Conservation (phyloP, 345 rosid genomes). For the Litchi chinensis region DNA sequence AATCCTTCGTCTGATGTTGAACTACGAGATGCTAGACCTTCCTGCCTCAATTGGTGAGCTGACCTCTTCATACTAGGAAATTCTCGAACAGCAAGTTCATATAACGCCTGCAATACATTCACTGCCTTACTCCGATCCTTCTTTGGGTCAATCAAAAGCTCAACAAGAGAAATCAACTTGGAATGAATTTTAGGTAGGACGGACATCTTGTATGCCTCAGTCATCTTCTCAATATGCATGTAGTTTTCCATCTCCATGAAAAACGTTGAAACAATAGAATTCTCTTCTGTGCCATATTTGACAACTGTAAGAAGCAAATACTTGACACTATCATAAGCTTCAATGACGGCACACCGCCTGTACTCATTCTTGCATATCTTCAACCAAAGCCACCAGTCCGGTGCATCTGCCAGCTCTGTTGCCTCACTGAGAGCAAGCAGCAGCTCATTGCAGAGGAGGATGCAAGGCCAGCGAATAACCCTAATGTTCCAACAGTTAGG, state of each 20-base stretch:
- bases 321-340: constrained; percentile 88
- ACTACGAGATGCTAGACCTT: constrained; percentile 58
- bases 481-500: constrained; percentile 83
- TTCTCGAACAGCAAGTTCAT: constrained; percentile 67
- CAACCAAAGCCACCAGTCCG: constrained; percentile 81
- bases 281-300: constrained; percentile 59
- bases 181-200: constrained; percentile 59
- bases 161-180: constrained; percentile 62
- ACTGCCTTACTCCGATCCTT: constrained; percentile 63
- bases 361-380: constrained; percentile 78
- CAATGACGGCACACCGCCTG: constrained; percentile 85
- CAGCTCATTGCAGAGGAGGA: constrained; percentile 85
- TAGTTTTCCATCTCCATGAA: constrained; percentile 56
- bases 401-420: constrained; percentile 65
- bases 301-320: constrained; percentile 55
- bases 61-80: constrained; percentile 49
- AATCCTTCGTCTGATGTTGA: constrained; percentile 49
- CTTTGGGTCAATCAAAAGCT: constrained; percentile 56
- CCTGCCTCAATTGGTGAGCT: constrained; percentile 44
- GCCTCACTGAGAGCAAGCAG: constrained; percentile 84
- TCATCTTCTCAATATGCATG: constrained; percentile 47
- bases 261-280: constrained; percentile 50
- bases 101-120: constrained; percentile 76
- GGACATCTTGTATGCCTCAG: constrained; percentile 43
- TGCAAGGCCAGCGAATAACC: constrained; percentile 92